phyloP scores from a whole-genome alignment of 805 yeast species.

The Saccharomycopsis sp. region DNA sequence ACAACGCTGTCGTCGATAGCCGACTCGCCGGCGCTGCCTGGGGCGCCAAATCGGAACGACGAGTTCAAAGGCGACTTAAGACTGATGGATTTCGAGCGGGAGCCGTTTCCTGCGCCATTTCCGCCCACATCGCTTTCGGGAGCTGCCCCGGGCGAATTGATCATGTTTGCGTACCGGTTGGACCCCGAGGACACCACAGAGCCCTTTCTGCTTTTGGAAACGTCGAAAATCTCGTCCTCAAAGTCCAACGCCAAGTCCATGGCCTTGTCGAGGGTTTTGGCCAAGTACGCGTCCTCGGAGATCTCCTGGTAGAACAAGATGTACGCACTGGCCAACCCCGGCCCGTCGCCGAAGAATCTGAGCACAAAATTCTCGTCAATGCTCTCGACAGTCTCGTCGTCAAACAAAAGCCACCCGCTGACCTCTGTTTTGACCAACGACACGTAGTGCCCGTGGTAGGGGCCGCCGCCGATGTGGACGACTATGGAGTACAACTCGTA shows the following conservation, averaged over 20 bases:
- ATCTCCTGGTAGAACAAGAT: conserved; percentile 71
- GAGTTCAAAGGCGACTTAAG: conserved; percentile 7
- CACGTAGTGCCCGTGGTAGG: conserved; percentile 95
- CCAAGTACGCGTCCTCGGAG: conserved; percentile 32
- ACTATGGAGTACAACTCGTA: conserved; percentile 84
- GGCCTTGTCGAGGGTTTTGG: conserved; percentile 18
- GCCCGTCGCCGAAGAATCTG: conserved; percentile 81
- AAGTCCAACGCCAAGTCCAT: conserved; percentile 10
- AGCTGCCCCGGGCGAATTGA: not conserved
- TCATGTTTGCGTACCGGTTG: not conserved
- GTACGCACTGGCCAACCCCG: conserved; percentile 88
- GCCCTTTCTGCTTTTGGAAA: not conserved
- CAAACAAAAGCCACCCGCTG: conserved; percentile 87
- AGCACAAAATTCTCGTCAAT: conserved; percentile 79
- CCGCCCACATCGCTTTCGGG: no score
- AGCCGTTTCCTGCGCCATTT: not conserved
- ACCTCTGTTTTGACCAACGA: conserved; percentile 71
- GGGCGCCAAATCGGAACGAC: not conserved
- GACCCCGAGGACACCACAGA: not conserved
- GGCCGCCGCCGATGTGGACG: conserved; percentile 95
- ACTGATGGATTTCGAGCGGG: not conserved
- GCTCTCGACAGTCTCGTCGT: conserved; percentile 89
- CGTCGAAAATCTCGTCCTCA: conserved; percentile 9
- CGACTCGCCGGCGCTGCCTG: not conserved
- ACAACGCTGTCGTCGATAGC: not conserved